These are phyloP conservation scores for Colletotrichum destructivum DNA, from an alignment of 2,329 filamentous ascomycete species.

Conservation along the genomic window DNA sequence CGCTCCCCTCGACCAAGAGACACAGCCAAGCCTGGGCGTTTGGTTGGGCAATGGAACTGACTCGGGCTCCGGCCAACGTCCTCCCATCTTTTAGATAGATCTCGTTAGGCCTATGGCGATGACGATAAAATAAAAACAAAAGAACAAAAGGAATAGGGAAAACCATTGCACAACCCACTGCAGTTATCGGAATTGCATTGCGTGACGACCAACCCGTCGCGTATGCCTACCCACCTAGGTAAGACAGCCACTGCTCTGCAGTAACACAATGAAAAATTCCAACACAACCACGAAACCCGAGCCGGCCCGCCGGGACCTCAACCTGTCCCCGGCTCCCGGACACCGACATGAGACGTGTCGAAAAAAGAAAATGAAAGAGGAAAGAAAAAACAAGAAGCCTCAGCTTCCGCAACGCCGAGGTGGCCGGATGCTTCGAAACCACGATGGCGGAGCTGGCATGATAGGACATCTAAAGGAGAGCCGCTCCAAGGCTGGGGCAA, in stretches of 20 bases:
- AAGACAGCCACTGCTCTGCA: too few species aligned
- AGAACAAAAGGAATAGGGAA: neutral
- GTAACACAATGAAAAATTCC: neutral
- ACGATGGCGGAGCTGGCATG: neutral
- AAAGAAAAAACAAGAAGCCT: neutral
- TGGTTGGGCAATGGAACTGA: neutral
- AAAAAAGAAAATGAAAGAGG: neutral
- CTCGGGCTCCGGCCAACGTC: neutral
- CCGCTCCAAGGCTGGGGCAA: neutral
- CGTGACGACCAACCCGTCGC: neutral
- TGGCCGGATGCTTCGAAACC: constrained; percentile 1
- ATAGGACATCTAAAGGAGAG: neutral
- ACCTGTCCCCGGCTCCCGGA: constrained; percentile 5
- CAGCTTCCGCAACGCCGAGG: constrained; percentile 8
- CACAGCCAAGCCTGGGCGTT: constrained; percentile 20
- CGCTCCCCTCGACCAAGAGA: neutral
- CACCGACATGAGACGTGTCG: constrained; percentile 20
- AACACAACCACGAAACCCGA: neutral
- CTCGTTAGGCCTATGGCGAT: too few species aligned
- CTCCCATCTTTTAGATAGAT: neutral
- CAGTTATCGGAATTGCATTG: neutral
- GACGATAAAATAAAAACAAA: too few species aligned
- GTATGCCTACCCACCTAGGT: neutral
- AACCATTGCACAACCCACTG: constrained; percentile 1
- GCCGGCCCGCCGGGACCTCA: constrained; percentile 2